A percentile compares a stretch with the other conserved stretches of the same genome.
phyloP scores from a whole-genome alignment of 306 rosid genomes.

The Vigna trinervia region DNA sequence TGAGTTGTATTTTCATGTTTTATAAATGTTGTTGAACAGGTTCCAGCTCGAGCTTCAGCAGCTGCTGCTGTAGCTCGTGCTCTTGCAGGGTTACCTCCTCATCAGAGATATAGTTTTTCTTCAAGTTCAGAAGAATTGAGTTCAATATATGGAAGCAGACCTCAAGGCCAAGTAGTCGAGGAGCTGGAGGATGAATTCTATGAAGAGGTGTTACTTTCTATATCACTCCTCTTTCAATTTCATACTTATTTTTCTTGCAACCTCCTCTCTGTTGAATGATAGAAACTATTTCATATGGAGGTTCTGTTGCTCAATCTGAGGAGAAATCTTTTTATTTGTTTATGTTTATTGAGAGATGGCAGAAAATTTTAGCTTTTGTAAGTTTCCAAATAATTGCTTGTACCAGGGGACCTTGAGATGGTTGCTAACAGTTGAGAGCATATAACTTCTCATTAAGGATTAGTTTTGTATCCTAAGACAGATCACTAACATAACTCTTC shows the following conservation, averaged over 20 bases:
- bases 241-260: constrained; percentile 47
- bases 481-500: constrained; percentile 23
- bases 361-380: constrained; percentile 23
- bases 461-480: constrained; percentile 34
- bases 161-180: constrained; percentile 66
- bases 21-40: constrained; percentile 61
- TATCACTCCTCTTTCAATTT: constrained; percentile 48
- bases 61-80: constrained; percentile 99
- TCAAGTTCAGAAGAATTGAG: constrained; percentile 93
- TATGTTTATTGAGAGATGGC: constrained; percentile 23
- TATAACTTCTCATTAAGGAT: constrained; percentile 29
- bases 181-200: constrained; percentile 89
- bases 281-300: constrained; percentile 29
- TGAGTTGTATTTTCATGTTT: constrained; percentile 43
- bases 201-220: constrained; percentile 84
- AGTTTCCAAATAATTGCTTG: constrained; percentile 38
- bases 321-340: constrained; percentile 30
- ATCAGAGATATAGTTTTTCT: constrained; percentile 79
- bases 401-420: constrained; percentile 21
- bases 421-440: constrained; percentile 37
- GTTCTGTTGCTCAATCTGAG: constrained; percentile 37
- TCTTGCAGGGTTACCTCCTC: constrained; percentile 95
- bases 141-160: constrained; percentile 86
- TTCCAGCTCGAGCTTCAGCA: constrained; percentile 94
- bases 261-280: constrained; percentile 35